Evolutionary conservation across 768 basidiomycete genomes (phyloP), one percentile per base, ranked within the genome.

Genomic region (Auricularia heimuer): DNA sequence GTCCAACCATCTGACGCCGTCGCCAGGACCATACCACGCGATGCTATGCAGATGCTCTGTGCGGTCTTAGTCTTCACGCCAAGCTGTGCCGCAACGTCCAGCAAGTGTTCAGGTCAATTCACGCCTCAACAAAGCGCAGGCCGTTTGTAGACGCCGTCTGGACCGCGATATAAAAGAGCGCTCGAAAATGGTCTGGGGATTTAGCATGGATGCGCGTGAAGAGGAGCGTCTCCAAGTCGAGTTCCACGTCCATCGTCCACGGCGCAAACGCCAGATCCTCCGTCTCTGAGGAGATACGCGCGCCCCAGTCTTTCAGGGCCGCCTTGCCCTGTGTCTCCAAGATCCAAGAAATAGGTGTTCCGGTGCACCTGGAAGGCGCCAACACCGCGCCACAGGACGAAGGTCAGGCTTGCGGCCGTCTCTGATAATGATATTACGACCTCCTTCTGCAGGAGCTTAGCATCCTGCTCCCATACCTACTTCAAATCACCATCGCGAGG

Each of bases 21-120:
- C 65, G 71, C 70, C 79, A 16, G 64, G 24, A 42, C 81, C 81
- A 71, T 85, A 85, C 80, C 82, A 83, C 62, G 78, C 81, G 65
- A 83, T 75, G 2, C 78, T 70, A 3, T 81, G 73, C 7, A 84
- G 66, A 68, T 81, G 76, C 39, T 77, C 78, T 3, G 71, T 68
- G 47, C 82, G 73, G 73, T 69, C 54, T 69, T 62, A 0, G 72
- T 77, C 47, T 56, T 67, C 0, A 77, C 79, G 4, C 77, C 76
- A 3, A 75, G 65, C 24, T 66, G 68, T n/a, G 63, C 58, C 1
- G 74, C 77, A 8, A 68, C 64, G 2, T 65, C 63, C 60, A 70
- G 51, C 36, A 84, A 67, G 16, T 78, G 67, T 12, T 66, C 45
- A 1, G 78, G 74, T 35, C 63, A 66, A 80, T 80, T 79, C 83